Evolutionary conservation across 2,329 filamentous ascomycete species (phyloP), one percentile per base, ranked within the genome.

Genomic region (Leptographium flavum): DNA sequence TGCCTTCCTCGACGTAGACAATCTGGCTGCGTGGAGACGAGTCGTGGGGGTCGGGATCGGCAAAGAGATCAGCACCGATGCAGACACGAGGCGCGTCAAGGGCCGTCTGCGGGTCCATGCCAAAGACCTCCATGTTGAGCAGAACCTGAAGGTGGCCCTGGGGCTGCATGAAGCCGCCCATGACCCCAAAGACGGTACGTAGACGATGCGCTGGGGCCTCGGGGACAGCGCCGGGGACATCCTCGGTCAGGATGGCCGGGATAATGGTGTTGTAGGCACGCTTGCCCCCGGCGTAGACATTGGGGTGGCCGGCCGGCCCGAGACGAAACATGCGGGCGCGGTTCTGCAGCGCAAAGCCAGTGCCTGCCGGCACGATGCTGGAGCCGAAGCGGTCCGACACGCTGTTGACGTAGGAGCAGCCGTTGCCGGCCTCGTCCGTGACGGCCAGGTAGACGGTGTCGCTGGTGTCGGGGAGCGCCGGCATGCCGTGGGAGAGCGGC

Each of bases 161-260:
- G 0, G 90, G 90, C 62, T 96, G 90, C 83, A 95, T 96, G 61
- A 92, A 94, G 1, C 87, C 88, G 30, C 90, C 90, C 90, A 96
- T 95, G 49, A 95, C 87, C 37, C 90, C 90, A 54, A 51, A 42
- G 23, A 51, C 45, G 5, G 48, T 30, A 38, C 45, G 38, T 5
- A 88, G 44, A 2, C 25, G n/a, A 17, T 28, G 27, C 3, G n/a
- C 2, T 21, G 27, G 40, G 3, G 17, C 25, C 4, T 17, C 3
- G 3, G 39, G 3, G 8, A 4, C n/a, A 3, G 30, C 28, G 3
- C 6, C 25, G 4, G 25, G 25, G 1, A 1, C 37, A 7, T 39
- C 47, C 14, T 90, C 84, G 0, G 90, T 95, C 17, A 88, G 75
- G 62, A 95, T 72, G 1, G 83, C 88, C 0, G 90, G 90, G 54